phyloP scores from a whole-genome alignment of 371 early-diverging fungal genomes.

The Rhizopus sp. region DNA sequence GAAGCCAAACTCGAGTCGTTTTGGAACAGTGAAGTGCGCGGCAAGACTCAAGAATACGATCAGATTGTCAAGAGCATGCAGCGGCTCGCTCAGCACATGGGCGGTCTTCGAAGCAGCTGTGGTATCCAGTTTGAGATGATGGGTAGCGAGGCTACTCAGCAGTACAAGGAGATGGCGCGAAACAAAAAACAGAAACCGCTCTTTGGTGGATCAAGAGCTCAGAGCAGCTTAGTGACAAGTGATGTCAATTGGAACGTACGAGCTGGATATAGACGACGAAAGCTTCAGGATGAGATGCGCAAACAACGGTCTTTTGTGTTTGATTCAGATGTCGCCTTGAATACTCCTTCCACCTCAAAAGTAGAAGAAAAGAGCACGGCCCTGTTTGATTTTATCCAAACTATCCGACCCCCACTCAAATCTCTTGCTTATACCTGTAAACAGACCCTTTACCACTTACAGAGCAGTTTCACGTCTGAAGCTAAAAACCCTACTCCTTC shows the following conservation, averaged over 20 bases:
- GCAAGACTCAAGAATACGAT: constrained; percentile 38
- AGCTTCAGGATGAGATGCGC: constrained; percentile 45
- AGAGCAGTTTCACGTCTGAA: constrained; percentile 35
- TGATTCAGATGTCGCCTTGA: constrained; percentile 9
- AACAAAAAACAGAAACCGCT: constrained; percentile 8
- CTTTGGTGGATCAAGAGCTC: constrained; percentile 5
- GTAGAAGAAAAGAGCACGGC: constrained; percentile 11
- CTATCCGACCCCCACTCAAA: constrained; percentile 61
- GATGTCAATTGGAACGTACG: constrained; percentile 39
- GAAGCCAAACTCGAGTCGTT: constrained; percentile 67
- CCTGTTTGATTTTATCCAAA: constrained; percentile 57
- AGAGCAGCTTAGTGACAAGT: neutral
- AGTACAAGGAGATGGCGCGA: constrained; percentile 17
- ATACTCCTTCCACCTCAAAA: neutral
- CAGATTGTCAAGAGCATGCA: constrained; percentile 56
- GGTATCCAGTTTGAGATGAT: constrained; percentile 68
- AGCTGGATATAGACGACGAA: constrained; percentile 46
- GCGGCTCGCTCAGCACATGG: constrained; percentile 67
- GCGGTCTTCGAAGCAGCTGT: constrained; percentile 67
- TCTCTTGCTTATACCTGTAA: constrained; percentile 68
- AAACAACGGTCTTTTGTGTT: constrained; percentile 28
- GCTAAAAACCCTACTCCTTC: constrained; percentile 19
- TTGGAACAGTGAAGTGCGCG: constrained; percentile 54
- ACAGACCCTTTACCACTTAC: constrained; percentile 55
- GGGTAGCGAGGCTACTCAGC: constrained; percentile 32